Evolutionary conservation across 2,329 filamentous ascomycete species (phyloP).

Genomic region (Aciculosporium take): DNA sequence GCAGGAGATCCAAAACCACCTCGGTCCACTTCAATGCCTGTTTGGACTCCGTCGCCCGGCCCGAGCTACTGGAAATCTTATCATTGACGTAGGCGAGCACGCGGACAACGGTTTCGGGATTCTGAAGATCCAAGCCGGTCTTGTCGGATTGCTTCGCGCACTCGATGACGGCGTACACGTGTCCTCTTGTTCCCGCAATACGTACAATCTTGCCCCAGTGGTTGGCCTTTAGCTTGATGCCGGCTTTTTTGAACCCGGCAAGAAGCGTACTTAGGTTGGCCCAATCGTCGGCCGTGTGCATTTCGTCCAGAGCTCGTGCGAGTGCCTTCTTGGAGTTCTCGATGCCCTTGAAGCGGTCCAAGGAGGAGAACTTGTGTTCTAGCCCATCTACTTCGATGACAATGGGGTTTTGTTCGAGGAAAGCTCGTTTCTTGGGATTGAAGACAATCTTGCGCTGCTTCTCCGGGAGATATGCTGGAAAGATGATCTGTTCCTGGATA

Average conservation of each 20-base stretch:
- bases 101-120: conserved; percentile 23
- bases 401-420: conserved; percentile 40
- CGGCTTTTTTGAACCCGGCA: conserved; percentile 32
- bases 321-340: conserved; percentile 28
- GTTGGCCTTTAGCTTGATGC: conserved; percentile 20
- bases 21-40: conserved; percentile 32
- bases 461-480: conserved; percentile 43
- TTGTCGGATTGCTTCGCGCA: conserved; percentile 30
- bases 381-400: conserved; percentile 44
- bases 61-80: conserved; percentile 26
- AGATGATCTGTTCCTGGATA: conserved; percentile 44
- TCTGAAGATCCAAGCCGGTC: conserved; percentile 31
- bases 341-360: conserved; percentile 27
- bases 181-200: conserved; percentile 24
- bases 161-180: conserved; percentile 34
- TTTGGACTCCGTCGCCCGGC: conserved; percentile 20
- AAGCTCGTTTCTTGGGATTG: conserved; percentile 28
- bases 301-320: conserved; percentile 25
- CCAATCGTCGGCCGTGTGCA: conserved; percentile 36
- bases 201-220: conserved; percentile 29
- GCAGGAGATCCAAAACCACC: conserved; percentile 34
- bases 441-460: conserved; percentile 40
- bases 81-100: conserved; percentile 16
- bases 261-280: conserved; percentile 37
- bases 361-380: conserved; percentile 35